These are phyloP conservation scores for Adansonia grandidieri DNA, from an alignment of 441 rosid species.

Conservation along the genomic window DNA sequence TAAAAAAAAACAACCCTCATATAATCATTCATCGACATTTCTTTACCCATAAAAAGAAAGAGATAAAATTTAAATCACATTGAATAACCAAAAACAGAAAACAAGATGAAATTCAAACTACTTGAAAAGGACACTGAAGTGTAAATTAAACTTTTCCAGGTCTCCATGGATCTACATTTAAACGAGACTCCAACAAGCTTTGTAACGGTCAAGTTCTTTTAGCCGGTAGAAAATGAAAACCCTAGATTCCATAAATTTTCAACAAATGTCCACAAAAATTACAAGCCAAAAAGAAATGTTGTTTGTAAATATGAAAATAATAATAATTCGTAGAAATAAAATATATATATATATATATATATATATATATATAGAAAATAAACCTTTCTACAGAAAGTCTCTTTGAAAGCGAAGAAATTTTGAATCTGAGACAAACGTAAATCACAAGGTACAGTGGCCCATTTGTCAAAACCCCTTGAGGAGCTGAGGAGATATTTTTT, in stretches of 20 bases:
- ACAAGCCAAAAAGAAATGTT: not conserved
- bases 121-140: not conserved
- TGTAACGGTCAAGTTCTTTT: slow-evolving; percentile 32
- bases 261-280: not conserved
- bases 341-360: too few relatives aligned
- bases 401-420: slow-evolving; percentile 27
- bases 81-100: slow-evolving; percentile 26
- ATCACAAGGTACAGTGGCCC: slow-evolving; percentile 41
- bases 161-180: slow-evolving; percentile 43
- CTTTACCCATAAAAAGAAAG: slow-evolving; percentile 4
- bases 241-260: slow-evolving; percentile 37
- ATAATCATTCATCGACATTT: not conserved
- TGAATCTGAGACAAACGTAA: slow-evolving; percentile 43
- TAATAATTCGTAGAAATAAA: not conserved
- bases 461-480: slow-evolving; percentile 39
- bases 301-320: not conserved
- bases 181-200: slow-evolving; percentile 13
- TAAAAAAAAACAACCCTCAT: not conserved
- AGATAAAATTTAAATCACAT: slow-evolving; percentile 8
- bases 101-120: slow-evolving; percentile 11
- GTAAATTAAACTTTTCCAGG: slow-evolving; percentile 30
- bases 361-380: slow-evolving; percentile 4
- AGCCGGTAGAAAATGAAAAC: slow-evolving; percentile 37
- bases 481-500: slow-evolving; percentile 29
- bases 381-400: slow-evolving; percentile 36